A percentile compares a stretch with the other conserved stretches of the same genome.
Conservation (phyloP, 2,329 filamentous ascomycete species). For the Bipolaris zeicola region DNA sequence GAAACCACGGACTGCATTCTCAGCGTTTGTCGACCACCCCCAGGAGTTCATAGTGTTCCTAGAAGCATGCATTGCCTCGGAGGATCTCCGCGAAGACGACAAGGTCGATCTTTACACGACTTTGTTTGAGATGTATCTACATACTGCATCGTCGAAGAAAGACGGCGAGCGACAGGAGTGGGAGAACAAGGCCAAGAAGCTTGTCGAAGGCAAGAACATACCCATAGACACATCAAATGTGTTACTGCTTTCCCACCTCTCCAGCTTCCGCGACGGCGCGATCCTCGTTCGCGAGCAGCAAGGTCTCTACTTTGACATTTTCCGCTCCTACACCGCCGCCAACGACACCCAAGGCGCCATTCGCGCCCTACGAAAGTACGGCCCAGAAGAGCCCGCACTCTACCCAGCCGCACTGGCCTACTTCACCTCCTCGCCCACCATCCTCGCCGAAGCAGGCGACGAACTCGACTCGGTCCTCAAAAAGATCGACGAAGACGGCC, state of each 20-base stretch:
- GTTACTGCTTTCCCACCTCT: slow-evolving; percentile 87
- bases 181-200: slow-evolving; percentile 86
- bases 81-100: slow-evolving; percentile 73
- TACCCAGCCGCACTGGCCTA: slow-evolving; percentile 93
- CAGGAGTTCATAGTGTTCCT: slow-evolving; percentile 91
- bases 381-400: slow-evolving; percentile 84
- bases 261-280: slow-evolving; percentile 87
- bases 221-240: slow-evolving; percentile 96
- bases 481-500: slow-evolving; percentile 85
- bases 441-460: slow-evolving; percentile 83
- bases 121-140: slow-evolving; percentile 96
- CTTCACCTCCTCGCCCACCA: slow-evolving; percentile 81
- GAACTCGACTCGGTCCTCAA: slow-evolving; percentile 80
- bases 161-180: slow-evolving; percentile 75
- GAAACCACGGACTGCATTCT: slow-evolving; percentile 87
- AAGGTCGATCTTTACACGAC: slow-evolving; percentile 90
- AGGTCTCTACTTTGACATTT: slow-evolving; percentile 90
- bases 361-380: slow-evolving; percentile 88
- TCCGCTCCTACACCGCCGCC: slow-evolving; percentile 91
- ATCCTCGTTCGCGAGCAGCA: slow-evolving; percentile 93
- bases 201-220: slow-evolving; percentile 78
- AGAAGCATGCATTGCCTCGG: slow-evolving; percentile 80
- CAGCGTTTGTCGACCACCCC: slow-evolving; percentile 92
- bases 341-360: slow-evolving; percentile 92
- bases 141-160: slow-evolving; percentile 79